phyloP scores from a whole-genome alignment of 2,329 filamentous ascomycete species.

The Fusarium pilosicola region DNA sequence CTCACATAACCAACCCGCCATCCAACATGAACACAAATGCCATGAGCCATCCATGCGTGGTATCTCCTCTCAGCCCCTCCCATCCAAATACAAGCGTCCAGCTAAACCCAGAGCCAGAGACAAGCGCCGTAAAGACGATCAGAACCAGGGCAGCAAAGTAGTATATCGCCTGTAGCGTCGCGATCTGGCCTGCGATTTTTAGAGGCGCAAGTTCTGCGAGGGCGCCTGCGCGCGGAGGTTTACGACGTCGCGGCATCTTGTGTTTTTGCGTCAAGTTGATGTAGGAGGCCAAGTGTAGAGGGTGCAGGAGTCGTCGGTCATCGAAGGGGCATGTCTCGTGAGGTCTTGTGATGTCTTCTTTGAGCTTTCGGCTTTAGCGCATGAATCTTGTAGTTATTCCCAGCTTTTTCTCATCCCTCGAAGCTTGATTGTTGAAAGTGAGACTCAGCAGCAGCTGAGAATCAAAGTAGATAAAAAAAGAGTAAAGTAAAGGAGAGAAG shows the following conservation, averaged over 20 bases:
- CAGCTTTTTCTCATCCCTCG: background rate
- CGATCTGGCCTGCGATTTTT: constrained; percentile 68
- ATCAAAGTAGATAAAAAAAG: background rate
- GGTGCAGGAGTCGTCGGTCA: constrained; percentile 13
- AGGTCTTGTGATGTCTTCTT: constrained; percentile 14
- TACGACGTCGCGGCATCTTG: constrained; percentile 64
- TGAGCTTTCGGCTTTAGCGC: constrained; percentile 8
- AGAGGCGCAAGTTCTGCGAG: constrained; percentile 69
- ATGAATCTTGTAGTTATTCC: background rate
- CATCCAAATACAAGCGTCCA: constrained; percentile 67
- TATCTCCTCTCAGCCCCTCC: constrained; percentile 68
- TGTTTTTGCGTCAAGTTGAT: background rate
- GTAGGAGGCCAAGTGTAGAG: background rate
- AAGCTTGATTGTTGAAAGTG: background rate
- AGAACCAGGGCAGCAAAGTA: constrained; percentile 62
- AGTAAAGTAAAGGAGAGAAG: background rate
- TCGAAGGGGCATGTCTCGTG: constrained; percentile 37
- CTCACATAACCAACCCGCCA: constrained; percentile 63
- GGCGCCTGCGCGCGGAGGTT: constrained; percentile 68
- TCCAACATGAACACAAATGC: constrained; percentile 68
- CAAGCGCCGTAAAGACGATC: constrained; percentile 67
- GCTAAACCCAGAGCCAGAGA: constrained; percentile 65
- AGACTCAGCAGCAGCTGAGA: background rate
- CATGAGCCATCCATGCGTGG: constrained; percentile 69
- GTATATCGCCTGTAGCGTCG: constrained; percentile 65